Evolutionary conservation across 352 stramenopile genomes (phyloP).

Genomic region (Elongisporangium senticosum): DNA sequence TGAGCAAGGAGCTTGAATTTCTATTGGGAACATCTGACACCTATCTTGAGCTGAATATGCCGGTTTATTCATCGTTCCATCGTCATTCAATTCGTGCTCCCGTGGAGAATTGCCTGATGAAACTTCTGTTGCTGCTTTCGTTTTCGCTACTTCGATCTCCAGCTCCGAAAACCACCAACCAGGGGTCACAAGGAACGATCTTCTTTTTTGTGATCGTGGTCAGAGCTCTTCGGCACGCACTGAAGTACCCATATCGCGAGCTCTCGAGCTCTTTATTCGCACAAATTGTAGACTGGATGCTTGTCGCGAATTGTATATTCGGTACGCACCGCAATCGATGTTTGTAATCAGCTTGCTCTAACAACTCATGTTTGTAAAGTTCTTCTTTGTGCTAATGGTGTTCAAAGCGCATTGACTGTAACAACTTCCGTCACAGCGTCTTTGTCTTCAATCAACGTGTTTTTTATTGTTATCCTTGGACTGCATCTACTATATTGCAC

Average conservation of each 20-base stretch:
- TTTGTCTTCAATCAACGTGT: constrained; percentile 40
- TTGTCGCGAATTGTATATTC: constrained; percentile 42
- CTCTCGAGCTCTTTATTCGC: constrained; percentile 29
- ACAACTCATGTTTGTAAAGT: constrained; percentile 17
- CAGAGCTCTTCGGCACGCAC: constrained; percentile 19
- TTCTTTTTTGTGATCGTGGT: constrained; percentile 28
- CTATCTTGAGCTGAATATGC: constrained; percentile 56
- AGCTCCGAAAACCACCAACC: constrained; percentile 26
- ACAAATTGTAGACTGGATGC: constrained; percentile 25
- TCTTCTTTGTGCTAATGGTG: constrained; percentile 45
- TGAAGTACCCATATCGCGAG: constrained; percentile 25
- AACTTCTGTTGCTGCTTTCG: constrained; percentile 37
- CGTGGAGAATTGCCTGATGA: constrained; percentile 36
- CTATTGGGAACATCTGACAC: constrained; percentile 45
- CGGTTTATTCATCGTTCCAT: constrained; percentile 40
- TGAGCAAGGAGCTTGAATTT: constrained; percentile 49
- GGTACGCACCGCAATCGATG: constrained; percentile 19
- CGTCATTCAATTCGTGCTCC: constrained; percentile 22
- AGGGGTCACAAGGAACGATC: constrained; percentile 41
- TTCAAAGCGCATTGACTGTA: constrained; percentile 59
- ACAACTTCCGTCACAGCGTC: constrained; percentile 42
- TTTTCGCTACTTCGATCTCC: constrained; percentile 50
- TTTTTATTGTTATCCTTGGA: constrained; percentile 15
- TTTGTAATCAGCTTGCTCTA: background rate
- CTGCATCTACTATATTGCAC: constrained; percentile 8